Evolutionary conservation across 1,284 basidiomycete genomes (phyloP).

Genomic region (Wolfiporia cocos): DNA sequence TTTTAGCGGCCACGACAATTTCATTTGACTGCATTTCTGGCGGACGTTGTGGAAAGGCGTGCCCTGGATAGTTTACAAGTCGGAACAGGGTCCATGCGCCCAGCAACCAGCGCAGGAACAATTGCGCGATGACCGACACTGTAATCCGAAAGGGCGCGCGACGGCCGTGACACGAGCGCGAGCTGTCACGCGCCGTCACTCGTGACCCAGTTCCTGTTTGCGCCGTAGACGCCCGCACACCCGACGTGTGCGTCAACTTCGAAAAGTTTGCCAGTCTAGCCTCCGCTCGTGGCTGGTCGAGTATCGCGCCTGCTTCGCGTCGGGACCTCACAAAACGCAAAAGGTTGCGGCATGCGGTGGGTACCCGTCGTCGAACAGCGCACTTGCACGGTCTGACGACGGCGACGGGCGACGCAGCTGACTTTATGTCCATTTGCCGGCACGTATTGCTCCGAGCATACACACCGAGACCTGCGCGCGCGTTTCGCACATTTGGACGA

Average conservation of each 20-base stretch:
- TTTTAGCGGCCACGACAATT: too few species aligned
- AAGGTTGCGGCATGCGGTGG: conserved; percentile 24
- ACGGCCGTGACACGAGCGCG: neutral
- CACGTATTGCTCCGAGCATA: conserved; percentile 26
- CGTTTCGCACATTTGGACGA: conserved; percentile 7
- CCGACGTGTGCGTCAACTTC: conserved; percentile 4
- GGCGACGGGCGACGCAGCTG: conserved; percentile 14
- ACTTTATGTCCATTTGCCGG: conserved; percentile 31
- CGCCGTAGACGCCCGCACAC: too few species aligned
- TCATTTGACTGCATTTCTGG: too few species aligned
- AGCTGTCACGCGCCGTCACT: neutral
- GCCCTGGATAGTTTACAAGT: too few species aligned
- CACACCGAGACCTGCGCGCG: conserved; percentile 17
- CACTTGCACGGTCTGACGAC: neutral
- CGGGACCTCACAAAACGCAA: conserved; percentile 5
- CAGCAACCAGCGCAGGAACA: too few species aligned
- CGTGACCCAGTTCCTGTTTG: neutral
- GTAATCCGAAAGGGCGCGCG: too few species aligned
- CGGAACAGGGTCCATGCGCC: too few species aligned
- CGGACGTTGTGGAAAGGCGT: too few species aligned
- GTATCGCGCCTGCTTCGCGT: neutral
- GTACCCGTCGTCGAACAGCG: conserved; percentile 7
- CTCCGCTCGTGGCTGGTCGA: conserved; percentile 1
- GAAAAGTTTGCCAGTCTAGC: conserved; percentile 8
- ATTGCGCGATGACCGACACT: too few species aligned